Conservation (phyloP, 495 filamentous ascomycete genomes). For the Neurospora sp. region DNA sequence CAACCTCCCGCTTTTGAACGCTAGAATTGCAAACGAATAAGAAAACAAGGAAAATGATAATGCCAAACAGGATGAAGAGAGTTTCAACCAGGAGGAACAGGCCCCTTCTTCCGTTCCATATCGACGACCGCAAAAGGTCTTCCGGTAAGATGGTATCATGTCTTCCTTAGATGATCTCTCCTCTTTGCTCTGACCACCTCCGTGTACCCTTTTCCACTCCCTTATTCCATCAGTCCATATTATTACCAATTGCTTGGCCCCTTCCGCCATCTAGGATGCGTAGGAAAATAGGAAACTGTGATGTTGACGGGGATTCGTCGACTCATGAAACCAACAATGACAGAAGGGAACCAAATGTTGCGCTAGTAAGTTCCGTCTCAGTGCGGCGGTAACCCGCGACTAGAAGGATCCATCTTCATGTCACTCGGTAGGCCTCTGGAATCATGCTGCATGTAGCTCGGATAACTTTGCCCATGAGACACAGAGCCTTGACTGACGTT, state of each 20-base stretch:
- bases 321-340: not conserved
- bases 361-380: not conserved
- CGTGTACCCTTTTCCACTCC: not conserved
- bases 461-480: constrained; percentile 5
- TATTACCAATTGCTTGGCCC: not conserved
- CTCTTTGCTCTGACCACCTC: not conserved
- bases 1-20: not conserved
- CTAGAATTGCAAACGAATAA: not conserved
- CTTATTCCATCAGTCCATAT: not conserved
- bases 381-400: constrained; percentile 7
- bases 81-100: not conserved
- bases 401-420: constrained; percentile 7
- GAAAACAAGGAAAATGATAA: not conserved
- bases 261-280: not conserved
- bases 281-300: not conserved
- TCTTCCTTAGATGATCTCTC: not conserved
- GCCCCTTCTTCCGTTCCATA: not conserved
- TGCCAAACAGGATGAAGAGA: not conserved
- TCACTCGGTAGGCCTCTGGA: not conserved
- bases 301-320: not conserved
- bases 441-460: constrained; percentile 3
- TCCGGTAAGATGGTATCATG: not conserved
- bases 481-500: constrained; percentile 5
- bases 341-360: not conserved
- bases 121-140: not conserved